A percentile compares a stretch with the other conserved stretches of the same genome.
Evolutionary conservation across 148 eudicot genomes (phyloP).

Genomic region (Vaccinium corymbosum): DNA sequence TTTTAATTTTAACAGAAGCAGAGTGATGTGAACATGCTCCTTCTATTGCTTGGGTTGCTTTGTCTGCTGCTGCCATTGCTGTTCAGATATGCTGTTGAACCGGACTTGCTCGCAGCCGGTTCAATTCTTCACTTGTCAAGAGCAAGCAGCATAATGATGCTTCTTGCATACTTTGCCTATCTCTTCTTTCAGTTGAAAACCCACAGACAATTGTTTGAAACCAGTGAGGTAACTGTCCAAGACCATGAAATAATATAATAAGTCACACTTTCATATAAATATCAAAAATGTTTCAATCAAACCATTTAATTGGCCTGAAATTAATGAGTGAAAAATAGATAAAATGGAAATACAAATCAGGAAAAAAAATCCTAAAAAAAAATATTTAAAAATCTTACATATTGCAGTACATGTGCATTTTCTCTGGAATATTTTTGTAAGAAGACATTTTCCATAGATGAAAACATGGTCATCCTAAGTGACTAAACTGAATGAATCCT

Average conservation of each 20-base stretch:
- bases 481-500: background rate
- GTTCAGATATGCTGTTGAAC: slow-evolving; percentile 27
- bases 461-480: background rate
- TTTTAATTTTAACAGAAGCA: slow-evolving; percentile 40
- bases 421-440: background rate
- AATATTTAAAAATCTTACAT: background rate
- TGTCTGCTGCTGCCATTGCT: slow-evolving; percentile 59
- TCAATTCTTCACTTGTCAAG: slow-evolving; percentile 62
- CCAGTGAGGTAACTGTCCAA: slow-evolving; percentile 36
- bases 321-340: background rate
- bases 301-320: background rate
- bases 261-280: background rate
- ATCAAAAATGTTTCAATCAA: background rate
- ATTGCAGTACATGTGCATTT: background rate
- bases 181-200: slow-evolving; percentile 69
- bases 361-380: too few species aligned
- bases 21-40: slow-evolving; percentile 53
- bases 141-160: slow-evolving; percentile 60
- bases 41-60: slow-evolving; percentile 56
- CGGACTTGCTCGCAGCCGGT: slow-evolving; percentile 8
- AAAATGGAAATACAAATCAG: too few species aligned
- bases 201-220: slow-evolving; percentile 38
- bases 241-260: background rate
- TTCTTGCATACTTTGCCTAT: slow-evolving; percentile 62
- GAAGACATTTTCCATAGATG: background rate